Conservation (phyloP, 805 yeast species). For the Zygosaccharomyces bisporus region DNA sequence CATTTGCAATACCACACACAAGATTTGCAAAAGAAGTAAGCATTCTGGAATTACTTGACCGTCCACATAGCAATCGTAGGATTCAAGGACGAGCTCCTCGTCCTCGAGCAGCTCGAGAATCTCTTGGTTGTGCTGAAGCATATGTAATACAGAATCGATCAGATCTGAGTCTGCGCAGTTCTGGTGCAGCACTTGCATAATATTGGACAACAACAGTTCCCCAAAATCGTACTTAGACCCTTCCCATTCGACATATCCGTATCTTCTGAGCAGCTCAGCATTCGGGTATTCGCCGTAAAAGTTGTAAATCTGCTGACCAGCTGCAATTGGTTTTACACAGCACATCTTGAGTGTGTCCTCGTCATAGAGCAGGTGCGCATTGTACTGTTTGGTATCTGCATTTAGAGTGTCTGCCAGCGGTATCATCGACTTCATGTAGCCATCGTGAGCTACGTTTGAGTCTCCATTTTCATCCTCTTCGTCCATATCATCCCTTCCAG, state of each 20-base stretch:
- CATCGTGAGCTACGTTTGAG: slow-evolving; percentile 38
- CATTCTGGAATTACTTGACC: slow-evolving; percentile 62
- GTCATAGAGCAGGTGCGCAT: slow-evolving; percentile 63
- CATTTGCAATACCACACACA: slow-evolving; percentile 36
- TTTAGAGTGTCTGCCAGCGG: slow-evolving; percentile 90
- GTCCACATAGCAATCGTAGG: slow-evolving; percentile 58
- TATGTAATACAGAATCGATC: slow-evolving; percentile 38
- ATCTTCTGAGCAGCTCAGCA: slow-evolving; percentile 82
- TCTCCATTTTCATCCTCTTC: slow-evolving; percentile 38
- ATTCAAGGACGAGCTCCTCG: slow-evolving; percentile 45
- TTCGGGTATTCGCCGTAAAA: slow-evolving; percentile 90
- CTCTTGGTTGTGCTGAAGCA: slow-evolving; percentile 26
- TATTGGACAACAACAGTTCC: slow-evolving; percentile 52
- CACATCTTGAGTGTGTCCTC: slow-evolving; percentile 60
- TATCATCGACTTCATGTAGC: slow-evolving; percentile 75
- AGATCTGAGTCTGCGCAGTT: slow-evolving; percentile 25
- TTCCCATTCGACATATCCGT: slow-evolving; percentile 79
- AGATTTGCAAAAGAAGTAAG: slow-evolving; percentile 48
- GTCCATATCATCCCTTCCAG: slow-evolving; percentile 19
- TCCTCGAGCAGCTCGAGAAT: slow-evolving; percentile 38
- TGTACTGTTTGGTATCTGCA: slow-evolving; percentile 72
- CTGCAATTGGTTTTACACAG: slow-evolving; percentile 54
- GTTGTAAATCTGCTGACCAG: slow-evolving; percentile 77
- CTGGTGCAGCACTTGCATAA: slow-evolving; percentile 34
- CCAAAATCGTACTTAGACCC: slow-evolving; percentile 79